Evolutionary conservation across 768 basidiomycete species (phyloP), one percentile per base, ranked within the genome.

Genomic region (Flagelloscypha sp.): DNA sequence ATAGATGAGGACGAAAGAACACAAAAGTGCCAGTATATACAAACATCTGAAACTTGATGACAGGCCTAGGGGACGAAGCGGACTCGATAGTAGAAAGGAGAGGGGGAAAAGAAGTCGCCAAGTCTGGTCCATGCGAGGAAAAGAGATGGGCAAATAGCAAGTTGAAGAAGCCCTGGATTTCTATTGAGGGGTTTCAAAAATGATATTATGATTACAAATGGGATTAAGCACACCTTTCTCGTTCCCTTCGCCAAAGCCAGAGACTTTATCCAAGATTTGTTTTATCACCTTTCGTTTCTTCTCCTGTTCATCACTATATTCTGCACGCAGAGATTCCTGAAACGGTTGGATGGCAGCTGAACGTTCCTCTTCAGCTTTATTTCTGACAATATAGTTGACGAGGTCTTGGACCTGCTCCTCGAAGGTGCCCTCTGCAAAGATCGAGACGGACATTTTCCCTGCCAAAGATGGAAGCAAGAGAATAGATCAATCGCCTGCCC

Each of bases 91-190:
- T 65, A 43, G 60, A 58, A 30, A 82, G 56, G 30, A 87, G 62
- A 19, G 59, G 50, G 11, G 56, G 49, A 28, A 80, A 48, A 46
- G 64, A 65, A 54, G 80, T 76, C 12, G 71, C 52, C 5, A 76
- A 69, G 37, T 74, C 68, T 30, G 59, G 41, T 6, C 74, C 57
- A 57, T 74, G 79, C 17, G 84, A 59, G 7, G 69, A 56, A 44
- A 84, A 69, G 24, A 87, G 51, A 59, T 88, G 84, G 3, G 85
- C 72, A 48, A 74, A 81, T 27, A 89, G 53, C 22, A 89, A 68
- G 56, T 88, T 88, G 68, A 87, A 89, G 57, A 88, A 89, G 13
- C 87, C 87, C 60, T 89, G 85, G 43, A 78, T 76, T 60, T 90
- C 82, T 84, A 53, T 16, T 27, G 15, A 21, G 35, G 20, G 20